These are phyloP conservation scores for Cystofilobasidium ferigula DNA, from an alignment of 768 basidiomycete genomes.

Conservation along the genomic window DNA sequence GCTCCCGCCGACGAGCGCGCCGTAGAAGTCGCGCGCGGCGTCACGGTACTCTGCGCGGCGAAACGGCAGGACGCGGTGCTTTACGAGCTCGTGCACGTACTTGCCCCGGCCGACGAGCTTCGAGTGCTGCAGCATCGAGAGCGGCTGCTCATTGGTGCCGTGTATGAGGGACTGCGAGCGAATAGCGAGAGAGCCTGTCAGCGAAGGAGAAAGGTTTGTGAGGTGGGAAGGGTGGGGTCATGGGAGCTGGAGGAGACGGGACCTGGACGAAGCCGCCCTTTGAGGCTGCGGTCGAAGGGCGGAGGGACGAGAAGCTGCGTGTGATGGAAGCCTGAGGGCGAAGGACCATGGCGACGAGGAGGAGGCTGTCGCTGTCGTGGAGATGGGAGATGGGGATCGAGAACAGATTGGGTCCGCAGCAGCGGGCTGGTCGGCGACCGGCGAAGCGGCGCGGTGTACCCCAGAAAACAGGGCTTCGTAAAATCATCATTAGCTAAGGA, in stretches of 20 bases:
- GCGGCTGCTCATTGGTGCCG: constrained; percentile 78
- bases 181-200: too few species aligned
- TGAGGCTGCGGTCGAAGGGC: background rate
- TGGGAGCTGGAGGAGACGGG: background rate
- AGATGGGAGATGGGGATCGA: background rate
- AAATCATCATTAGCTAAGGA: too few species aligned
- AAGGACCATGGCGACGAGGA: background rate
- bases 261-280: constrained; percentile 4
- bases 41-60: constrained; percentile 71
- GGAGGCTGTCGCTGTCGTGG: background rate
- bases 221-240: too few species aligned
- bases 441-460: background rate
- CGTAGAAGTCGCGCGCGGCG: constrained; percentile 55
- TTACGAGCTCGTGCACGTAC: constrained; percentile 81
- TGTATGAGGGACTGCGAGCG: constrained; percentile 67
- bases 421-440: background rate
- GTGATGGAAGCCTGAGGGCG: background rate
- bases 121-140: constrained; percentile 73
- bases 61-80: constrained; percentile 75
- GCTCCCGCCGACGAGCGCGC: background rate
- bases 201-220: too few species aligned
- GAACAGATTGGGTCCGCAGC: background rate
- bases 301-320: background rate
- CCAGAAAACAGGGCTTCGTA: too few species aligned
- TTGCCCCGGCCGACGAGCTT: constrained; percentile 82